Base-by-base conservation (phyloP, 139 green algal genomes). In the Closterium sp. region DNA sequence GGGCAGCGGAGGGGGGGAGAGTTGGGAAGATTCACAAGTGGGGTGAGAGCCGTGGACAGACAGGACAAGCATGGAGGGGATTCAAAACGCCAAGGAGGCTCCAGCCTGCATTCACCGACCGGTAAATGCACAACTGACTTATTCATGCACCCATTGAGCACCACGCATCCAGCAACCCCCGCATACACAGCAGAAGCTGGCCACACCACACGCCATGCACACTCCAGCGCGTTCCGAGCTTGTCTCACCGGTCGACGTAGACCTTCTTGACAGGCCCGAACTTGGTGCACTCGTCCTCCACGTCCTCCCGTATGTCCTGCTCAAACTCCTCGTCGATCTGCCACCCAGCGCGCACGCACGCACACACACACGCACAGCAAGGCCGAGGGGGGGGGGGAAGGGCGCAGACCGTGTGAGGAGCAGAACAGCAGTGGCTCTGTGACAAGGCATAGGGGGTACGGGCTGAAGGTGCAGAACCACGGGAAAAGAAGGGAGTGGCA, bases 291-390 rank as follows among this genome's bases (percentile, higher is more conserved):
- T 99, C 92, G 7, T 97, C 96, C 88, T 91, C 93, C 64, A 98
- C 96, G 76, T 99, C 98, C 36, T 96, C 92, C 6, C 91, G 94
- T 34, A 99, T 98, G 86, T 99, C 98, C n/a, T 96, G 55, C 4
- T 96, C 94, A 98, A 98, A 99, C 35, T 96, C 95, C 3, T 95
- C 93, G 33, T 96, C 96, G 0, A 92, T 96, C 96, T 99, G 91
- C 55, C 89, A 0, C 28, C n/a, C 28, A 25, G 6, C 83, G 31
- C 30, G 25, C 83, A 86, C 25, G 55, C 38, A 66, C 38, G 4
- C 3, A 12, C 38, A 66, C 38, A 12, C 55, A 76, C 55, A 28
- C 1, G 12, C 55, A 76, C 12, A 19, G 55, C 16, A 28, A 3
- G 16, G 25, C 7, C 16, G 16, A 76, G 43, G 6, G 4, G 6